Evolutionary conservation across 306 rosid genomes (phyloP).

Genomic region (Dalbergia oliveri): DNA sequence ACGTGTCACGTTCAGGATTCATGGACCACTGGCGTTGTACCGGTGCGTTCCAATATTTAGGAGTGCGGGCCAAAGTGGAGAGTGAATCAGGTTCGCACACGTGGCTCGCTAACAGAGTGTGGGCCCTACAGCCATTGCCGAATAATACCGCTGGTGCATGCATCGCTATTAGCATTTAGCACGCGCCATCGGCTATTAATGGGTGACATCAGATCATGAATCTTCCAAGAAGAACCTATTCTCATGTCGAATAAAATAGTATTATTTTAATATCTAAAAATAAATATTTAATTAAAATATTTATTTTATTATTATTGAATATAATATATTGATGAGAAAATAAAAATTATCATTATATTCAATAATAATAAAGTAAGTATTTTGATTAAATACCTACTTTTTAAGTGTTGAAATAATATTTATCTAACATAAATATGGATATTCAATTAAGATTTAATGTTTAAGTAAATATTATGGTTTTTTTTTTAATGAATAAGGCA

Average conservation of each 20-base stretch:
- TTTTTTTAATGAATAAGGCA: not conserved
- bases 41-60: slow-evolving; percentile 11
- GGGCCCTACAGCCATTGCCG: slow-evolving; percentile 16
- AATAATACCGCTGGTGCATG: not conserved
- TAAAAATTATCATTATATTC: no score
- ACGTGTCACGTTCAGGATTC: slow-evolving; percentile 44
- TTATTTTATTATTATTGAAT: no score
- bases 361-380: no score
- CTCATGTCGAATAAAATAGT: not conserved
- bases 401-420: no score
- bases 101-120: not conserved
- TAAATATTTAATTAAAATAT: no score
- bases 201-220: not conserved
- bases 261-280: no score
- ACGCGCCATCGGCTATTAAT: not conserved
- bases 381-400: no score
- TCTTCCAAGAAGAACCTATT: not conserved
- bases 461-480: not conserved
- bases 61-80: slow-evolving; percentile 12
- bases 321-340: no score
- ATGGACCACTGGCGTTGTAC: slow-evolving; percentile 57
- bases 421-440: not conserved
- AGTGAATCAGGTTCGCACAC: slow-evolving; percentile 39
- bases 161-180: not conserved
- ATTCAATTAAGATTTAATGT: not conserved